Base-by-base conservation (phyloP, 192 early-diverging fungal species). In the Umbelopsis ramanniana region DNA sequence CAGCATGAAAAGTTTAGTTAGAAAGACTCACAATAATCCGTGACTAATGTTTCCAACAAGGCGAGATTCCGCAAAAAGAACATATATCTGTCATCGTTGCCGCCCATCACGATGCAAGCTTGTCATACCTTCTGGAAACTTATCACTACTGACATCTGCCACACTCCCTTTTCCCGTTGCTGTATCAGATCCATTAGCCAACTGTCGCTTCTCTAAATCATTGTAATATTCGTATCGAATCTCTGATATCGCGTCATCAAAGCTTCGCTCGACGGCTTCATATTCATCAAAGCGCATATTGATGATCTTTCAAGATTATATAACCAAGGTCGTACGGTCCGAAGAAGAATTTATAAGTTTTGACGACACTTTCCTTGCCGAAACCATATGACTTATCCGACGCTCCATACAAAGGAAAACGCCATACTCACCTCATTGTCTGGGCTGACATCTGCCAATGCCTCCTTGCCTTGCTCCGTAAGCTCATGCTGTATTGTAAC, bases 231-330 rank as follows among this genome's bases (percentile, higher is more conserved):
- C 72, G 60, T 73, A 73, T 37, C 60, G 38, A n/a, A 73, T 15
- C 48, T 73, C 72, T 21, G 46, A 17, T 23, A 73, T 67, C 50
- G 72, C 72, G 40, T 73, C 72, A 63, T 73, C 72, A 54, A 73
- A 73, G 48, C 72, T 73, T 9, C 72, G 26, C 38, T 66, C 46
- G 29, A 73, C 19, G 12, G 72, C 72, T 73, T 73, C 66, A 54
- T 53, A 50, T 50, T 73, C 72, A 15, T 73, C 72, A n/a, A 73
- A 53, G 23, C 72, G 54, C 72, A 73, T 53, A 5, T 67, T 67
- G 66, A 73, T 73, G 19, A 73, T 73, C 72, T 73, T 63, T 63
- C 29, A 63, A 57, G 10, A 35, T 43, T 10, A 73, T 21, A 46
- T 6, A 43, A 19, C 8, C 12, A 19, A 19, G 33, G 43, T 46